Base-by-base conservation (phyloP, 2,329 filamentous ascomycete species). In the Iodosphaeria phyllophila region DNA sequence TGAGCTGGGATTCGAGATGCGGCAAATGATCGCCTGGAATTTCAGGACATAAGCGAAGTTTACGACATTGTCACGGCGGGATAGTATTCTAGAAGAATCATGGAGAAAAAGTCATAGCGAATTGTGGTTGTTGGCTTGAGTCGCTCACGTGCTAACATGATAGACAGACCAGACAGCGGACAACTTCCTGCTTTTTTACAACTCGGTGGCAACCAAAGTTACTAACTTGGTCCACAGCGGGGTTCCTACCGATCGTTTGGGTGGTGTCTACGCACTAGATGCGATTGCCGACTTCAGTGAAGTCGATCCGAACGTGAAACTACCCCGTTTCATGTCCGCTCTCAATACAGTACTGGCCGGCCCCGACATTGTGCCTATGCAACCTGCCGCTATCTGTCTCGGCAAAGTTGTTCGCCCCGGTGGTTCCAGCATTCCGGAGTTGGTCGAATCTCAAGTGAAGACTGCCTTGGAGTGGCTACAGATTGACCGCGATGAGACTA, bases 401-500 rank as follows among this genome's bases (percentile, higher is more conserved):
- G 89, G 89, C 22, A 79, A 84, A 44, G 64, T 98, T 30, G 92
- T 86, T 32, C 74, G 80, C 36, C 89, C 89, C 0, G 89, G 89
- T 32, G 89, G 89, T 31, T 84, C 89, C 16, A 61, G 95, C 34
- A 92, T 92, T 22, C 91, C 86, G 6, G 86, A 95, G 49, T 60
- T 98, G 27, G 89, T 98, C 29, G 89, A 98, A 44, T 86, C 83
- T 27, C 86, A 98, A 51, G 84, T 95, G 32, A 91, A 93, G 48
- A 89, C 83, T 11, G 84, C 91, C 2, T 61, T 98, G 27, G 89
- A 98, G 54, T 95, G 84, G 79, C 67, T 98, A 29, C 86, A 95
- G 45, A 84, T 84, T 24, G 91, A 95, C 46, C 70, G 86, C 35
- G 74, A 92, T 38, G 89, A 98, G 54, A 86, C 86, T 44, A 68